phyloP scores from a whole-genome alignment of 163 green algal species.

The Chlamydomonas reinhardtii region DNA sequence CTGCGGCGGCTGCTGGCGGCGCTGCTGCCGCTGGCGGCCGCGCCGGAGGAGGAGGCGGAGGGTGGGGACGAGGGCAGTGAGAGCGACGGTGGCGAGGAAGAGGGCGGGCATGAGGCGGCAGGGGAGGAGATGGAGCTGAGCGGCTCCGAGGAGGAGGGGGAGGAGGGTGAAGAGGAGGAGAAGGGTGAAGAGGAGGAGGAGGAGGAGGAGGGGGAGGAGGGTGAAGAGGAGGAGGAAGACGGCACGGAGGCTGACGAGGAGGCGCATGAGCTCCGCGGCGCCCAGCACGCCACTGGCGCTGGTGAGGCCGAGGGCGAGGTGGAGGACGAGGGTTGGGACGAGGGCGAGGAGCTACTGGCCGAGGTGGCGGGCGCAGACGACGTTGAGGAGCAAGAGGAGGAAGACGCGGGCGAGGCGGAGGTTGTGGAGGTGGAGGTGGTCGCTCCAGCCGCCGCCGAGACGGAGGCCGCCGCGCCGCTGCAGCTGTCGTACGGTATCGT shows the following conservation, averaged over 20 bases:
- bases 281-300: too few species aligned
- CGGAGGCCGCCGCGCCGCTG: background rate
- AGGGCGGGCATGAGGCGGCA: background rate
- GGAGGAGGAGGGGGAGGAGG: background rate
- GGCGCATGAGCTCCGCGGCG: background rate
- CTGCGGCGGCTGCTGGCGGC: slow-evolving; percentile 56
- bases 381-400: background rate
- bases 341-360: background rate
- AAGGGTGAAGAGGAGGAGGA: background rate
- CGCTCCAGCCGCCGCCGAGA: background rate
- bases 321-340: too few species aligned
- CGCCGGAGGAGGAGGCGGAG: background rate
- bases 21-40: slow-evolving; percentile 45
- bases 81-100: slow-evolving; percentile 11
- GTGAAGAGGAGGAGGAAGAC: background rate
- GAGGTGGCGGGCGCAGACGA: background rate
- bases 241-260: background rate
- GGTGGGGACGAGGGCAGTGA: background rate
- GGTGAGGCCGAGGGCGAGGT: background rate
- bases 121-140: too few species aligned
- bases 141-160: background rate
- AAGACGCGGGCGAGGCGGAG: background rate
- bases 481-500: slow-evolving; percentile 23
- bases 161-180: background rate
- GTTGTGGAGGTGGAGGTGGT: background rate